These are phyloP conservation scores for Candida buenavistaensis DNA, from an alignment of 1,139 yeast species.

Conservation along the genomic window DNA sequence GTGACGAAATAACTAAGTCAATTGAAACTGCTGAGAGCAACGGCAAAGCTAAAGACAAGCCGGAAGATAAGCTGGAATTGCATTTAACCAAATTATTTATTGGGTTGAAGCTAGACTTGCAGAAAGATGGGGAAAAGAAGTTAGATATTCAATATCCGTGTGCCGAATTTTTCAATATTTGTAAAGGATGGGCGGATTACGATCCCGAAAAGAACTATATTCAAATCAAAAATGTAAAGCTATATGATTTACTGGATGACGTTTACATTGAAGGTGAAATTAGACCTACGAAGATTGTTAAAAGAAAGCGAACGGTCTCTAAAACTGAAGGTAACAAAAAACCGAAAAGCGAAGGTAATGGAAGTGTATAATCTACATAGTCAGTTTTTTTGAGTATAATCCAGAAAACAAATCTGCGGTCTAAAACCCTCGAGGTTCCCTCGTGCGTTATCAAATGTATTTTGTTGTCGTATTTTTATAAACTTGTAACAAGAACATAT, in stretches of 20 bases:
- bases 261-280: slow-evolving; percentile 79
- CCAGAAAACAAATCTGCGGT: too few species aligned
- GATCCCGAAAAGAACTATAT: slow-evolving; percentile 61
- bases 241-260: slow-evolving; percentile 79
- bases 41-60: slow-evolving; percentile 12
- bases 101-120: slow-evolving; percentile 68
- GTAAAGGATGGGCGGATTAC: slow-evolving; percentile 71
- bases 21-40: background rate
- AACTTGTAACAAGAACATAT: too few species aligned
- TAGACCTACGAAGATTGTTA: slow-evolving; percentile 60
- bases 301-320: slow-evolving; percentile 23
- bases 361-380: too few species aligned
- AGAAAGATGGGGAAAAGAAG: slow-evolving; percentile 51
- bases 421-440: too few species aligned
- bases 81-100: slow-evolving; percentile 77
- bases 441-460: too few species aligned
- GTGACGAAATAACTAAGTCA: slow-evolving; percentile 28
- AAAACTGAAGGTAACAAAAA: slow-evolving; percentile 5
- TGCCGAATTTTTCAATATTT: slow-evolving; percentile 77
- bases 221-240: slow-evolving; percentile 73
- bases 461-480: too few species aligned
- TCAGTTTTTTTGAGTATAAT: too few species aligned
- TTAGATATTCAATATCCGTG: slow-evolving; percentile 92
- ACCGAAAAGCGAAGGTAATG: too few species aligned
- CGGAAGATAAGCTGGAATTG: slow-evolving; percentile 27